Base-by-base conservation (phyloP, 2,329 filamentous ascomycete species). In the Spiromastix sp. region DNA sequence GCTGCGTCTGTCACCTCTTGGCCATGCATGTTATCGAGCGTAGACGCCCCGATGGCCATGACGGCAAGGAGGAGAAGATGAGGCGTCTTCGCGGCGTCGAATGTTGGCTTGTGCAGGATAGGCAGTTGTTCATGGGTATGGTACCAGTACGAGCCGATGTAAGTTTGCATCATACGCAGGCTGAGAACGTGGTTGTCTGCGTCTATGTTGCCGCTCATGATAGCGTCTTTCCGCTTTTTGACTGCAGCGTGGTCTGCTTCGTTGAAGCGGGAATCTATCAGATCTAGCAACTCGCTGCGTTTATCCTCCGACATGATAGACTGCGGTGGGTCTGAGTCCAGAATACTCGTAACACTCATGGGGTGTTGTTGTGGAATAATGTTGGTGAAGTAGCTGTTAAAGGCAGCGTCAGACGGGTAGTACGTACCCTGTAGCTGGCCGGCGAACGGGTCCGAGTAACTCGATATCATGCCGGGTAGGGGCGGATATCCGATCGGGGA, bases 81-180 rank as follows among this genome's bases (percentile, higher is more conserved):
- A 0, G 85, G 85, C 16, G 85, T 91, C 42, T 78, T 82, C 51
- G 93, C 85, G 0, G 89, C 81, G 4, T 79, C 82, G 58, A 96
- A 98, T 0, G 89, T 95, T 3, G 91, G 86, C 52, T 87, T 85
- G 59, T 98, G 91, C 31, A 96, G 67, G 40, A 98, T 94, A 1
- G 91, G 91, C 43, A 96, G 71, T 56, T 96, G 91, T 36, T 87
- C 81, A 56, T 91, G 93, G 51, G 95, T 93, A 56, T 95, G 82
- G 35, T 82, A 71, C 91, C 91, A 98, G 58, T 93, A 98, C 2
- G 86, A 93, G 8, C 79, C 74, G 45, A 93, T 86, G 52, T 95
- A 96, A 3, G 79, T 81, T 60, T 95, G 85, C 82, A 96, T 93
- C 85, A 94, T 95, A 49, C 81, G 77, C 49, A 87, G 70, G 56